Conservation (phyloP, 2,329 filamentous ascomycete genomes). For the Alternaria longipes region DNA sequence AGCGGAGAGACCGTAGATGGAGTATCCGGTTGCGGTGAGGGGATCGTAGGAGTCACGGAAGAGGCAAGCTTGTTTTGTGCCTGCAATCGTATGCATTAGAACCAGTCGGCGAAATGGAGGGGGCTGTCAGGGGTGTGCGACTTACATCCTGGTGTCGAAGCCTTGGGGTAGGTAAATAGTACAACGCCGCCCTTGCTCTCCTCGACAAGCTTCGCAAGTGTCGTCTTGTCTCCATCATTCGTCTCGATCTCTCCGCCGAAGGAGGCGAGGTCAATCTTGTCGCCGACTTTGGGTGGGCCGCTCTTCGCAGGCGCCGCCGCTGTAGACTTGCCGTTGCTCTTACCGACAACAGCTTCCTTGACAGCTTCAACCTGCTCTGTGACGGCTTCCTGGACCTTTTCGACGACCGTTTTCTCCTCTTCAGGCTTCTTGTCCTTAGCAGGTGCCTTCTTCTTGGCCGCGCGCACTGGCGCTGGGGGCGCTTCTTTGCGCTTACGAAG, state of each 20-base stretch:
- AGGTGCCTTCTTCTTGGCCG: conserved; percentile 59
- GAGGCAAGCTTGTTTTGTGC: conserved; percentile 90
- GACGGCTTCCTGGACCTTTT: conserved; percentile 46
- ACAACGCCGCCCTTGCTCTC: conserved; percentile 87
- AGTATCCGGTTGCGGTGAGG: conserved; percentile 79
- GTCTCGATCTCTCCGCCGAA: conserved; percentile 80
- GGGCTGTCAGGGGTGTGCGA: conserved; percentile 23
- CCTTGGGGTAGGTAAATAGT: conserved; percentile 94
- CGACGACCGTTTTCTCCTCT: conserved; percentile 44
- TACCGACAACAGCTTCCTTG: conserved; percentile 43
- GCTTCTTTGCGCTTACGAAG: conserved; percentile 70
- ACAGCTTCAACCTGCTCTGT: conserved; percentile 45
- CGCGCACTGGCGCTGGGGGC: conserved; percentile 58
- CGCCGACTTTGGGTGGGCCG: conserved; percentile 55
- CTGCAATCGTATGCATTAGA: conserved; percentile 58
- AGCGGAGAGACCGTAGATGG: conserved; percentile 88
- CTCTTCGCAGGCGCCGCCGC: conserved; percentile 12
- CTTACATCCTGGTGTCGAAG: conserved; percentile 94
- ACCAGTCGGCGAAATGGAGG: background rate
- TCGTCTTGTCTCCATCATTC: conserved; percentile 82
- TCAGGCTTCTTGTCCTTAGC: conserved; percentile 48
- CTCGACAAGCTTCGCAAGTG: conserved; percentile 80
- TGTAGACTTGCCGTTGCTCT: conserved; percentile 33
- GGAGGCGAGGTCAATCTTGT: conserved; percentile 61
- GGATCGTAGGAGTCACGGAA: conserved; percentile 87